Conservation (phyloP, 208 protist genomes). For the Trichomonas gallinae region DNA sequence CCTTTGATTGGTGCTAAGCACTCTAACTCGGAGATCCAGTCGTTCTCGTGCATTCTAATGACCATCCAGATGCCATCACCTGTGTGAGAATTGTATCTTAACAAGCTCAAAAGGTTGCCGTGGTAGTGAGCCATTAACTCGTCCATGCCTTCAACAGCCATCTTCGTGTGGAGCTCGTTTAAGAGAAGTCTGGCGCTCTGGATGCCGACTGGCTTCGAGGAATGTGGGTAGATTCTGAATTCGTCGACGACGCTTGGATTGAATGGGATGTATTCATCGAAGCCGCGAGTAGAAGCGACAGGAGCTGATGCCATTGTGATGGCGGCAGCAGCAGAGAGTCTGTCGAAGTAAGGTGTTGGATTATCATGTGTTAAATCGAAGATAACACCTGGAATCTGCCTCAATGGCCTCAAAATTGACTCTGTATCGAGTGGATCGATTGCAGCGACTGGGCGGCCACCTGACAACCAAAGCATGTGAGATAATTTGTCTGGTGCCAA, state of each 20-base stretch:
- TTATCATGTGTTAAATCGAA: conserved; percentile 10
- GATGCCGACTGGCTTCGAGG: not conserved
- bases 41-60: not conserved
- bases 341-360: not conserved
- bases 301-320: not conserved
- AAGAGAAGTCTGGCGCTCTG: not conserved
- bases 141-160: not conserved
- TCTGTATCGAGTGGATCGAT: not conserved
- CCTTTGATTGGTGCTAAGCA: not conserved
- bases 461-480: not conserved
- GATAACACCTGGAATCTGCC: conserved; percentile 3
- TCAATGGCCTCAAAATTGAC: not conserved
- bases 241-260: not conserved
- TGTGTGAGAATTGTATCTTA: not conserved
- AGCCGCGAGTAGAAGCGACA: not conserved
- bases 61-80: not conserved
- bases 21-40: not conserved
- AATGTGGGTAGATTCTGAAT: not conserved
- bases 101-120: not conserved
- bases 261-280: not conserved
- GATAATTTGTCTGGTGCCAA: not conserved
- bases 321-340: not conserved
- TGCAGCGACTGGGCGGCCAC: not conserved
- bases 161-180: not conserved
- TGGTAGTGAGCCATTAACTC: not conserved